Percentiles rank a stretch among this genome's conserved stretches.
Evolutionary conservation across 2,329 filamentous ascomycete species (phyloP).

Genomic region (Erysiphe neolycopersici): DNA sequence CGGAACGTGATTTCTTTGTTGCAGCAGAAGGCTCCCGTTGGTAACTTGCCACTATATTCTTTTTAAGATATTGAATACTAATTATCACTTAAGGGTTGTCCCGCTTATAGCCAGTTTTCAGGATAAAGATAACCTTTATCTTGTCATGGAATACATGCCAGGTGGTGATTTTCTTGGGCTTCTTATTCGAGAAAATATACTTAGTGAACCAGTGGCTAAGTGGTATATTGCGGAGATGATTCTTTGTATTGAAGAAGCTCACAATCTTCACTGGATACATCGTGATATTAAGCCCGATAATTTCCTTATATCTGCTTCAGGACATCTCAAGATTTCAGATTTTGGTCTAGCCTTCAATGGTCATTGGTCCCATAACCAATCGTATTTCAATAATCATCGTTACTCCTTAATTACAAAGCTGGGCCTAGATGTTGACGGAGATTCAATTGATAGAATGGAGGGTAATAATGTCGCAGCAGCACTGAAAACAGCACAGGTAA

Average conservation of each 20-base stretch:
- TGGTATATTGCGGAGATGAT: slow-evolving; percentile 96
- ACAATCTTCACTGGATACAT: slow-evolving; percentile 73
- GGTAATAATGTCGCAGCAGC: slow-evolving; percentile 16
- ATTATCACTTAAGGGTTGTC: slow-evolving; percentile 34
- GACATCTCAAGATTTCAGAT: slow-evolving; percentile 86
- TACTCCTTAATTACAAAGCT: slow-evolving; percentile 55
- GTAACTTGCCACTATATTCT: slow-evolving; percentile 15
- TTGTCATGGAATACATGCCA: slow-evolving; percentile 97
- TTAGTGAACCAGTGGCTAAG: slow-evolving; percentile 51
- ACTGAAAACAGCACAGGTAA: slow-evolving; percentile 16
- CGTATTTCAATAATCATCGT: slow-evolving; percentile 63
- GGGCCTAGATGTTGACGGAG: slow-evolving; percentile 46
- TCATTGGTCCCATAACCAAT: slow-evolving; percentile 76
- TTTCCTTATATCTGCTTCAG: slow-evolving; percentile 67
- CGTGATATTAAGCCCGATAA: slow-evolving; percentile 95
- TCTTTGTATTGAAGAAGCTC: slow-evolving; percentile 74
- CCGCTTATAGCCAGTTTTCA: slow-evolving; percentile 75
- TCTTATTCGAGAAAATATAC: slow-evolving; percentile 57
- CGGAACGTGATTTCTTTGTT: slow-evolving; percentile 78
- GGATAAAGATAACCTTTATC: slow-evolving; percentile 57
- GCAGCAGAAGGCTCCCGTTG: slow-evolving; percentile 68
- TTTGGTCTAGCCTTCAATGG: slow-evolving; percentile 91
- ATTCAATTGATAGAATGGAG: slow-evolving; percentile 39
- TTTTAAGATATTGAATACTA: background rate
- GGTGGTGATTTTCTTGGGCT: slow-evolving; percentile 82